Conservation (phyloP, 1,284 basidiomycete genomes). For the Fomitopsis schrenkii region DNA sequence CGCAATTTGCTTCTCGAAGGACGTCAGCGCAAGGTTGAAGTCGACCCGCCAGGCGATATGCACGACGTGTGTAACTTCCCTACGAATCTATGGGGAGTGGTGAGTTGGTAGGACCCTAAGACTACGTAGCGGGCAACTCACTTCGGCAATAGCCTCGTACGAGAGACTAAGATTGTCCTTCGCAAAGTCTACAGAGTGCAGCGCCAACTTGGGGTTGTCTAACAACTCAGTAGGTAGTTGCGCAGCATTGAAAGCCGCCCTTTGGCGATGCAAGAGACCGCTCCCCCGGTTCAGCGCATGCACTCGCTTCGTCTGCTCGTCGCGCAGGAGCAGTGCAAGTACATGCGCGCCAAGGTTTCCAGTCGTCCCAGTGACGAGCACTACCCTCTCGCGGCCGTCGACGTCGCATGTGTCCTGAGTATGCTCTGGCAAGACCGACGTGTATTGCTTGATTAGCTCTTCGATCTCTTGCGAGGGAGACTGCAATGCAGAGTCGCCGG, state of each 20-base stretch:
- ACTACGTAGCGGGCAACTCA: conserved; percentile 6
- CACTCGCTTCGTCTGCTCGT: conserved; percentile 17
- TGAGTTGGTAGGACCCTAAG: conserved; percentile 10
- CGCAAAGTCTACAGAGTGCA: conserved; percentile 31
- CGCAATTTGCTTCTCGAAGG: conserved; percentile 18
- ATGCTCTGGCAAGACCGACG: conserved; percentile 7
- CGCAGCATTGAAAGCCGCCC: conserved; percentile 24
- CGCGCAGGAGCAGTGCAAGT: conserved; percentile 22
- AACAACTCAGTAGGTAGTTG: conserved; percentile 27
- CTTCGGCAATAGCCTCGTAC: conserved; percentile 24
- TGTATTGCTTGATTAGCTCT: conserved; percentile 28
- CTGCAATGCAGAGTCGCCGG: background rate
- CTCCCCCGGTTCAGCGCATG: conserved; percentile 29
- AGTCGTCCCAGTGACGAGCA: conserved; percentile 35
- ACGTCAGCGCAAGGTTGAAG: conserved; percentile 27
- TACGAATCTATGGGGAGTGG: conserved; percentile 2
- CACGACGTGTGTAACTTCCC: conserved; percentile 24
- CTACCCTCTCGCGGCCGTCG: conserved; percentile 13
- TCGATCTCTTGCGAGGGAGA: conserved; percentile 23
- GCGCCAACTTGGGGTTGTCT: conserved; percentile 25
- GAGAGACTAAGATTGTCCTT: conserved; percentile 27
- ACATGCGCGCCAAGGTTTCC: conserved; percentile 29
- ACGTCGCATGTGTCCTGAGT: background rate
- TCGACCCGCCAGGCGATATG: conserved; percentile 35
- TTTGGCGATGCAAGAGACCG: conserved; percentile 29